Base-by-base conservation (phyloP, 2,329 filamentous ascomycete genomes). In the Xylariaceae sp. region DNA sequence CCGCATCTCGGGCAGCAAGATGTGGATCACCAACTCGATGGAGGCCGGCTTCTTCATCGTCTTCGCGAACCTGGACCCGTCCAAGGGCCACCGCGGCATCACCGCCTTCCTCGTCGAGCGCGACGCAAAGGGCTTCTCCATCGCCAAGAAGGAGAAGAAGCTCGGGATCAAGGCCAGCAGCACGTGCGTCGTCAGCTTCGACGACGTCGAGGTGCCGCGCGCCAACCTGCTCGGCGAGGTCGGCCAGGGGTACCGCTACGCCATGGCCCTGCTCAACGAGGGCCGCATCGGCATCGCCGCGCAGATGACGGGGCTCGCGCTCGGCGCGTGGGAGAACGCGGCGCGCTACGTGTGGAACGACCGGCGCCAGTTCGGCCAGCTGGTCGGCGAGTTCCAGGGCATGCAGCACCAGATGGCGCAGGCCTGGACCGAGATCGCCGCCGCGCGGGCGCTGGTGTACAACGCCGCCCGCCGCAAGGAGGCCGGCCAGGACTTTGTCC, bases 121-220 rank as follows among this genome's bases (percentile, higher is more conserved):
- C 70, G 81, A 72, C 52, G 84, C 77, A 31, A 80, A 82, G 35
- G 92, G 92, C 21, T 95, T 98, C 70, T 80, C 77, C 40, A 93
- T 98, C 53, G 88, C 92, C 25, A 98, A 98, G 77, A 98, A 98
- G 72, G 92, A 98, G 72, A 96, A 96, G 82, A 98, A 98, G 72
- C 80, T 98, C 31, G 92, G 92, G 38, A 98, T 98, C 67, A 82
- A 77, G 55, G 92, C 92, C 34, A 93, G 85, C 65, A 93, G 85
- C 66, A 98, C 92, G 19, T 98, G 92, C 63, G 90, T 95, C 43
- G 72, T 98, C 60, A 96, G 86, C 72, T 94, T 98, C 51, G 92
- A 98, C 63, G 92, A 98, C 53, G 88, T 96, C 33, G 77, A 90
- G 54, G 75, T 98, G 24, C 88, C 92, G 41, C 81, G 80, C 61